Evolutionary conservation across 208 protist species (phyloP), one percentile per base, ranked within the genome.

Genomic region (Crithidia thermophila): DNA sequence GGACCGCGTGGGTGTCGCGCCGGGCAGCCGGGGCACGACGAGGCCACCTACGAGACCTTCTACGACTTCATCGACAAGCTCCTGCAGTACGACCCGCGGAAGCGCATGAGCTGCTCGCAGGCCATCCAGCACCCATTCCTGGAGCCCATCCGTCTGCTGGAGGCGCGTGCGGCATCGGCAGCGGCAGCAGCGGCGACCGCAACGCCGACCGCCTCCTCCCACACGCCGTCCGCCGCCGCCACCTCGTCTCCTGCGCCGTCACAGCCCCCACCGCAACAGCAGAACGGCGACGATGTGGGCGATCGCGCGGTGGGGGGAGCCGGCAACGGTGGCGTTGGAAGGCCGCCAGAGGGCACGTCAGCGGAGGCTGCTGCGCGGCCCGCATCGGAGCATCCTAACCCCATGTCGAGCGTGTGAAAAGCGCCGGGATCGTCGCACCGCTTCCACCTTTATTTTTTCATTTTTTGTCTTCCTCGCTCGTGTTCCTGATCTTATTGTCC

Each of bases 51-150:
- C 60, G 39, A 67, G 36, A 66, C 72, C 30, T 97, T 97, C 58
- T 68, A 90, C 42, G 88, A 95, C 61, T 91, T 95, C 68, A 79
- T 97, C 16, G 59, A 64, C 45, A 42, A 67, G 40, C 67, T 97
- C 21, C 83, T 97, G 23, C 71, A 62, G 49, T 94, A 91, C 69
- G 88, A 95, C 50, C 92, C 92, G 20, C 56, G 72, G 25, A 59
- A 88, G 55, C 85, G 92, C 20, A 84, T 94, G 68, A 88, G 62
- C 33, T 91, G 83, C 50, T 60, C 66, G 10, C 77, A 88, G 36
- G 92, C 92, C 3, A 61, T 94, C 25, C 60, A 81, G 28, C 92
- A 97, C 51, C 84, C 87, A 18, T 97, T 95, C 59, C 56, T 97
- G 21, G 63, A 58, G 46, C 77, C 79, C 7, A 76, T 88, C n/a